A percentile compares a stretch with the other conserved stretches of the same genome.
These are phyloP conservation scores for Solidago caesia DNA, from an alignment of 129 eudicot species.

Conservation along the genomic window DNA sequence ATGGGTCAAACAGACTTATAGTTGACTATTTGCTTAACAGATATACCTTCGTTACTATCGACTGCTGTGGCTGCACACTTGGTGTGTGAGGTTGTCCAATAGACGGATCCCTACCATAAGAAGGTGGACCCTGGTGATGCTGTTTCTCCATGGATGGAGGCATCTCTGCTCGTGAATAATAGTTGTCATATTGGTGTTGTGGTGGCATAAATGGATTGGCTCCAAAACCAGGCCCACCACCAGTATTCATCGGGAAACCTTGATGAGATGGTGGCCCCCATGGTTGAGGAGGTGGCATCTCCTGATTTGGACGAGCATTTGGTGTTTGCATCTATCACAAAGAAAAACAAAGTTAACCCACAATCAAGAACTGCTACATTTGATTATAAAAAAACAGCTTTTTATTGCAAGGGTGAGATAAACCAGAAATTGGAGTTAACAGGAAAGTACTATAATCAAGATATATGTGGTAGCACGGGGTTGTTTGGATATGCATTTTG, in stretches of 20 bases:
- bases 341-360: background rate
- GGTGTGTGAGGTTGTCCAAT: conserved; percentile 55
- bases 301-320: conserved; percentile 59
- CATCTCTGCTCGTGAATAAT: conserved; percentile 68
- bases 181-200: conserved; percentile 72
- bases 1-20: background rate
- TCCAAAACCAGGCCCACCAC: conserved; percentile 56
- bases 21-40: background rate
- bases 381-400: background rate
- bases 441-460: too few relatives aligned
- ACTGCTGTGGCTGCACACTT: conserved; percentile 55
- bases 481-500: too few relatives aligned
- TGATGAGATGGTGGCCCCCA: conserved; percentile 78
- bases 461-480: too few relatives aligned
- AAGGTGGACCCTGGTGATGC: conserved; percentile 63
- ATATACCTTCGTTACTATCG: conserved; percentile 78
- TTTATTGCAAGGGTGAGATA: background rate
- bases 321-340: conserved; percentile 70
- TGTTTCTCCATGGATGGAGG: conserved; percentile 71
- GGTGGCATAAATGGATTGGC: conserved; percentile 60
- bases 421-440: too few relatives aligned
- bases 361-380: background rate
- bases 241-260: conserved; percentile 51
- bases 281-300: conserved; percentile 70
- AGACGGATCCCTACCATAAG: conserved; percentile 65